Base-by-base conservation (phyloP, 208 protist species). In the Wallacemonas rigidus region DNA sequence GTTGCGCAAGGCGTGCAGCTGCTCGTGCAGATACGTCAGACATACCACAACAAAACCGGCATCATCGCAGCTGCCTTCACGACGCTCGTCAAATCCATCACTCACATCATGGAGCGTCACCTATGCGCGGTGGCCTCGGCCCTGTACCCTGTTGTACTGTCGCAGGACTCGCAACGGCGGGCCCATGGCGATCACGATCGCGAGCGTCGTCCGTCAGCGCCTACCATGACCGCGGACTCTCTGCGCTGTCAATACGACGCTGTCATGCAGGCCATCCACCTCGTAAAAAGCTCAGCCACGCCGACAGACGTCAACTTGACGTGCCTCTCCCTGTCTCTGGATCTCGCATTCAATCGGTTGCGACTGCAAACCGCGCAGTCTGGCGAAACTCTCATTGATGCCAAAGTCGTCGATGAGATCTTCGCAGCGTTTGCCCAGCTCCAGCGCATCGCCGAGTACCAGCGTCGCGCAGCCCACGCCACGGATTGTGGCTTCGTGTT, bases 401-500 rank as follows among this genome's bases (percentile, higher is more conserved):
- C 47, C 35, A 35, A 44, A 9, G 63, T n/a, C 12, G 60, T 65
- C 8, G 86, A 93, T 45, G 82, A 87, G 14, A 67, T 88, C 45
- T 75, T 87, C 53, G 76, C 82, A 35, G 80, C 92, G 1, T 68
- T 98, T n/a, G 72, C 77, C 5, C 77, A 91, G 70, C 83, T 99
- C 11, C 67, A 89, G 39, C 76, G 85, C n/a, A 47, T 98, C 2
- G 47, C 75, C 2, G 73, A 79, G 35, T 86, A 95, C 55, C 80
- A 93, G 68, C 45, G 60, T 8, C 44, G 38, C 1, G 53, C 98
- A 15, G 54, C 69, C n/a, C 36, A 70, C 6, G 80, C 84, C 17
- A 94, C 87, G 57, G 81, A 97, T 65, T 94, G 87, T 55, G 78
- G 81, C 17, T 98, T 98, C 63, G 48, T 99, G 2, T 98, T 93